Base-by-base conservation (phyloP, 1,284 basidiomycete species). In the Tilletia setariae region DNA sequence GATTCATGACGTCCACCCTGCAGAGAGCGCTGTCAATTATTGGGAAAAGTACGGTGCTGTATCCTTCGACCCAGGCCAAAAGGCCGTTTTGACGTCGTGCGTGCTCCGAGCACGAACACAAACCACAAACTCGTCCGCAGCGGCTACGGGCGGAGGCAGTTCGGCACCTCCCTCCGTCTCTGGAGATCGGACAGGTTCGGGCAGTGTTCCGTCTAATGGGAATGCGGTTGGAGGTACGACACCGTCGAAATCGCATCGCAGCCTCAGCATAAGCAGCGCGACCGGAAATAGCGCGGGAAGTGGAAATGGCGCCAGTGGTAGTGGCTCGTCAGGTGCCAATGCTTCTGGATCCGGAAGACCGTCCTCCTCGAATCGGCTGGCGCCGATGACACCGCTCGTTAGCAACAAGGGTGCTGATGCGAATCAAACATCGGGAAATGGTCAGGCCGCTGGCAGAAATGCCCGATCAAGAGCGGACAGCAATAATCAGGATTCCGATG, bases 21-120 rank as follows among this genome's bases (percentile, higher is more conserved):
- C 95, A 82, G 94, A 97, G 82, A 91, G 90, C 4, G 93, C 94
- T 1, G 94, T 97, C 28, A 94, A 97, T 82, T 98, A 96, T 81
- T 98, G 92, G 92, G 93, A 95, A 62, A 80, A 80, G 68, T 81
- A 79, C 63, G 79, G 79, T 35, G 79, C 79, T 15, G 79, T 82
- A 1, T 69, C 93, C 0, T 96, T 98, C 76, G 93, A 98, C 75
- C 84, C 85, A 6, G 85, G 85, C 71, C 83, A 85, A 78, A 95
- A 95, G 83, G 93, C 93, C 0, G 92, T 98, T 30, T 87, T 96
- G 56, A 98, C 94, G 1, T 90, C 91, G 23, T 98, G 95, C 81
- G 92, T 94, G 13, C 86, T 98, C 64, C 70, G 9, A 65, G 66
- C 44, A 21, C 51, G 63, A 6, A 61, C 46, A 15, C 51, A 47